These are phyloP conservation scores for Herpotrichia juniperi DNA, from an alignment of 2,329 filamentous ascomycete species.

Conservation along the genomic window DNA sequence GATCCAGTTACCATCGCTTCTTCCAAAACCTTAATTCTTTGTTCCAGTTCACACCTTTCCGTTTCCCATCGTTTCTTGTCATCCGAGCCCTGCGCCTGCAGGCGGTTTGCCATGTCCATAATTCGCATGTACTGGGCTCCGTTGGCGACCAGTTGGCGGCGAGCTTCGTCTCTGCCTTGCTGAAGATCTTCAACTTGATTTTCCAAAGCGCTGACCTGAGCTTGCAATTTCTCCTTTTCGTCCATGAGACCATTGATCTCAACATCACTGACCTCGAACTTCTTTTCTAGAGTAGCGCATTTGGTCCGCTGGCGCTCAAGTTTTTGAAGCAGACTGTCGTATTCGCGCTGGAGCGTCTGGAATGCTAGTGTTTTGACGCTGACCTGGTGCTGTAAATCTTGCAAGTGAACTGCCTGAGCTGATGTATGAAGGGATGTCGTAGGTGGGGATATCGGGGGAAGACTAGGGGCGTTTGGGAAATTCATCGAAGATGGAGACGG, in stretches of 20 bases:
- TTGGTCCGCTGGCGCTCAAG: slow-evolving; percentile 58
- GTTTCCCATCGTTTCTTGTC: slow-evolving; percentile 51
- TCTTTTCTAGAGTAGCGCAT: slow-evolving; percentile 56
- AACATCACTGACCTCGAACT: slow-evolving; percentile 42
- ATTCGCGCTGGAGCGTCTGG: slow-evolving; percentile 61
- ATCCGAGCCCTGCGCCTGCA: slow-evolving; percentile 52
- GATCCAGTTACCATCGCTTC: slow-evolving; percentile 34
- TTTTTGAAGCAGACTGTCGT: slow-evolving; percentile 59
- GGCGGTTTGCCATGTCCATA: slow-evolving; percentile 55
- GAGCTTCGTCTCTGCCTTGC: slow-evolving; percentile 54
- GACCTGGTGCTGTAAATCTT: slow-evolving; percentile 61
- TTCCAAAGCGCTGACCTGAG: slow-evolving; percentile 56
- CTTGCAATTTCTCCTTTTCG: slow-evolving; percentile 56
- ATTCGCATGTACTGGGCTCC: slow-evolving; percentile 59
- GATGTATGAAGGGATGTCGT: slow-evolving; percentile 26
- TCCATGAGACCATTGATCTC: slow-evolving; percentile 58
- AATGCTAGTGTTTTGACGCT: slow-evolving; percentile 60
- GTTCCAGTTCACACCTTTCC: slow-evolving; percentile 46
- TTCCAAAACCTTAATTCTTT: slow-evolving; percentile 45
- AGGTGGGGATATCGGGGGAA: slow-evolving; percentile 34
- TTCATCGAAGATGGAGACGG: slow-evolving; percentile 40
- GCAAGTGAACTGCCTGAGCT: slow-evolving; percentile 49
- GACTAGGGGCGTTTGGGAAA: slow-evolving; percentile 22
- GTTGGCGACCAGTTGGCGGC: slow-evolving; percentile 49
- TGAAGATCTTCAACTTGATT: slow-evolving; percentile 56